These are phyloP conservation scores for Centaurea solstitialis DNA, from an alignment of 129 eudicot species.

Conservation along the genomic window DNA sequence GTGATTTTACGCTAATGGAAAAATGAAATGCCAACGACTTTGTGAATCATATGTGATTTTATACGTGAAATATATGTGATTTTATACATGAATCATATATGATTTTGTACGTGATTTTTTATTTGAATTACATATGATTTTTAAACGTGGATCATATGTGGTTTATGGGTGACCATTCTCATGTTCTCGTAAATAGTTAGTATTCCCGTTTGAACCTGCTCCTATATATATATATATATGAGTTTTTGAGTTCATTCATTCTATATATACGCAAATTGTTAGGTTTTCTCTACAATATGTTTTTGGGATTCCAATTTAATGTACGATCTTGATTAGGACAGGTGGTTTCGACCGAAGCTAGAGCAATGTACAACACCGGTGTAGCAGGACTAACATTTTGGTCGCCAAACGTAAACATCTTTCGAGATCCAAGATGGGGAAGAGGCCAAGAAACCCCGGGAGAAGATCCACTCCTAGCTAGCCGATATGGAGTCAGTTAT, in stretches of 20 bases:
- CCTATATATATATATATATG: background rate
- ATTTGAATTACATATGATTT: too few species aligned
- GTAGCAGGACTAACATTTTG: conserved; percentile 82
- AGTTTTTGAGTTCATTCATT: too few species aligned
- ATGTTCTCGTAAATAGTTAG: too few species aligned
- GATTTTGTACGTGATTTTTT: too few species aligned
- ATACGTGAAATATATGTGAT: too few species aligned
- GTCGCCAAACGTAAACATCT: conserved; percentile 94
- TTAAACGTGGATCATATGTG: too few species aligned
- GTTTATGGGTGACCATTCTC: too few species aligned
- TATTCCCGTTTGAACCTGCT: background rate
- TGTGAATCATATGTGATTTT: too few species aligned
- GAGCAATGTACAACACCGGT: conserved; percentile 95
- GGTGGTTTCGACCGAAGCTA: conserved; percentile 91
- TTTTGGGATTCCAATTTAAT: background rate
- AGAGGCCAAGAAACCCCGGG: conserved; percentile 99
- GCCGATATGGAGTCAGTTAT: conserved; percentile 58
- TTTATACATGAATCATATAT: too few species aligned
- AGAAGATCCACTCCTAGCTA: conserved; percentile 75
- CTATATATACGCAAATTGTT: background rate
- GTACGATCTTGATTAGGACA: conserved; percentile 8
- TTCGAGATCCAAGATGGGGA: conserved; percentile 96
- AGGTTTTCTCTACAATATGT: too few species aligned
- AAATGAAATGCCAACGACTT: too few species aligned
- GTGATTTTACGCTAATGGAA: too few species aligned